Evolutionary conservation across 2,329 filamentous ascomycete genomes (phyloP).

Genomic region (Myotisia sp.): DNA sequence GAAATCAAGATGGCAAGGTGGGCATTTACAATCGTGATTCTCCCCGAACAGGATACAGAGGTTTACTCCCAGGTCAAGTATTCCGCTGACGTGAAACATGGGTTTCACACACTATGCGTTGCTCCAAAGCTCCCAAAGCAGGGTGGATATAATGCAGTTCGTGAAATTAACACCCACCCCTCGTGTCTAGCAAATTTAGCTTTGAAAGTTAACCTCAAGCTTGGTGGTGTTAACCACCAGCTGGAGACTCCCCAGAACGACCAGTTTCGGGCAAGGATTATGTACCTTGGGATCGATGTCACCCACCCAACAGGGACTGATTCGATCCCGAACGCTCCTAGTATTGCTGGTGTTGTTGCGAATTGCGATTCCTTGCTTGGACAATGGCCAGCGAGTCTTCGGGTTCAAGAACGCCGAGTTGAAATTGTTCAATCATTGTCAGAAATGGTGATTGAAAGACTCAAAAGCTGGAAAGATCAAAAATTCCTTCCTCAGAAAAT

Average conservation of each 20-base stretch:
- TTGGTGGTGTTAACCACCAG: slow-evolving; percentile 58
- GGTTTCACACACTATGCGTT: slow-evolving; percentile 13
- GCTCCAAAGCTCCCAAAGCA: slow-evolving; percentile 5
- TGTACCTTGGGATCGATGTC: slow-evolving; percentile 78
- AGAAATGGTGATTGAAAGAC: slow-evolving; percentile 47
- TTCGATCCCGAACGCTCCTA: slow-evolving; percentile 47
- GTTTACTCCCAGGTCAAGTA: slow-evolving; percentile 14
- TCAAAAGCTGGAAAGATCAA: slow-evolving; percentile 48
- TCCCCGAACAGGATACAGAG: slow-evolving; percentile 10
- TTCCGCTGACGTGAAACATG: slow-evolving; percentile 11
- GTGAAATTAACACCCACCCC: slow-evolving; percentile 1
- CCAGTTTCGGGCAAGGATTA: slow-evolving; percentile 55
- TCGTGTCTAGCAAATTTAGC: slow-evolving; percentile 45
- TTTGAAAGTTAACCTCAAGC: slow-evolving; percentile 71
- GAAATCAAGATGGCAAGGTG: slow-evolving; percentile 1
- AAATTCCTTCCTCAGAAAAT: slow-evolving; percentile 54
- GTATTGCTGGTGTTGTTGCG: slow-evolving; percentile 50
- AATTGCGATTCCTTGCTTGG: slow-evolving; percentile 54
- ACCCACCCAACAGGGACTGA: slow-evolving; percentile 63
- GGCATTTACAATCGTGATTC: slow-evolving; percentile 11
- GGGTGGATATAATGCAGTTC: no score
- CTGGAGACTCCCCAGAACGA: slow-evolving; percentile 40
- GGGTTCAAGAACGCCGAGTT: slow-evolving; percentile 45
- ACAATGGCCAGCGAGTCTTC: slow-evolving; percentile 66
- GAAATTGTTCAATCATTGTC: slow-evolving; percentile 59